phyloP scores from a whole-genome alignment of 1,284 basidiomycete species.

The Cryptococcus sp. region DNA sequence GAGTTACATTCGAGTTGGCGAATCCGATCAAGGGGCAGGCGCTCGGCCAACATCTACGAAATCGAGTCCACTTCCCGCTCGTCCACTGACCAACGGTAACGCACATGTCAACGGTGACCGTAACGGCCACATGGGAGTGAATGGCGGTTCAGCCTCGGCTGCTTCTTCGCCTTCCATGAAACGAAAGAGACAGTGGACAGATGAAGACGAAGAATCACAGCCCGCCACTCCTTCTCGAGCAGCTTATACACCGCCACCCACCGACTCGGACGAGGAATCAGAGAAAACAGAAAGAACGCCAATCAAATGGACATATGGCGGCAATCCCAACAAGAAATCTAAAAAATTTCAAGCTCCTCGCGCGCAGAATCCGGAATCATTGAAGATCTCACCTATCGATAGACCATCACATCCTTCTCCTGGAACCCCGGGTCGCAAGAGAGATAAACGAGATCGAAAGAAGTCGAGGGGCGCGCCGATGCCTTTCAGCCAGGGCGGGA shows the following conservation, averaged over 20 bases:
- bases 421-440: not conserved
- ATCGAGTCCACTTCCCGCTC: conserved; percentile 1
- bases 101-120: not conserved
- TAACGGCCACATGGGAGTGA: not conserved
- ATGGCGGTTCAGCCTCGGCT: not conserved
- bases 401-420: conserved; percentile 3
- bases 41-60: conserved; percentile 1
- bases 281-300: conserved; percentile 2
- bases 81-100: not conserved
- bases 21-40: conserved; percentile 2
- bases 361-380: conserved; percentile 1
- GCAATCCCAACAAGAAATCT: not conserved
- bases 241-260: conserved; percentile 6
- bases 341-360: not conserved
- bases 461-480: conserved; percentile 10
- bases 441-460: conserved; percentile 6
- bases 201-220: not conserved
- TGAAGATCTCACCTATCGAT: conserved; percentile 5
- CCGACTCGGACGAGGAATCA: conserved; percentile 53
- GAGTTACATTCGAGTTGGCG: conserved; percentile 69
- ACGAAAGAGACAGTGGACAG: conserved; percentile 21
- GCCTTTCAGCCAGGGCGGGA: conserved; percentile 11
- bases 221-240: not conserved
- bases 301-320: conserved; percentile 4
- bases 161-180: conserved; percentile 1